A percentile compares a stretch with the other conserved stretches of the same genome.
Conservation (phyloP, 176 grass and related monocot species). For the Aegilops speltoides region DNA sequence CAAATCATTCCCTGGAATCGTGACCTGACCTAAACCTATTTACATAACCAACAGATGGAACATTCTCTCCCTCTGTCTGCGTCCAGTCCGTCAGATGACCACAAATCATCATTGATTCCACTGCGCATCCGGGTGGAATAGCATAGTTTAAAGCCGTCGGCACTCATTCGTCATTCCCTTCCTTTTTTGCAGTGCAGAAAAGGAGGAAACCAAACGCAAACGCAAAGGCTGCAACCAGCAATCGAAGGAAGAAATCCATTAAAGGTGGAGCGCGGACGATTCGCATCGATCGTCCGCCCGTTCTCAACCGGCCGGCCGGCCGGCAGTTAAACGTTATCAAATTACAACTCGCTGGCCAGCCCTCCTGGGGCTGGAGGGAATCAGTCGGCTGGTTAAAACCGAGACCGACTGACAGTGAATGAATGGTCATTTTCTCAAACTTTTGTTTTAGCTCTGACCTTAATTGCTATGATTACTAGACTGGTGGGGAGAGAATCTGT, state of each 20-base stretch:
- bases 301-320: too few species aligned
- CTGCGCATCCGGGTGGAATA: neutral
- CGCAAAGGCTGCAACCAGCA: neutral
- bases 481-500: too few species aligned
- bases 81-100: conserved; percentile 35
- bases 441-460: too few species aligned
- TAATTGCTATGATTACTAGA: too few species aligned
- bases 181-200: neutral
- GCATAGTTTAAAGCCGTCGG: neutral
- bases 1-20: too few species aligned
- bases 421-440: too few species aligned
- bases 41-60: too few species aligned
- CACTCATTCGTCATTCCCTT: neutral
- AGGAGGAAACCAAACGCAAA: neutral
- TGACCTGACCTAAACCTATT: too few species aligned
- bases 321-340: too few species aligned
- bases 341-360: too few species aligned
- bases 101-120: conserved; percentile 12
- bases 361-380: too few species aligned
- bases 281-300: too few species aligned
- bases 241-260: neutral
- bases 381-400: neutral
- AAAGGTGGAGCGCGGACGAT: neutral
- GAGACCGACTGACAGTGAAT: neutral
- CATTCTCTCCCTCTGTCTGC: neutral